Base-by-base conservation (phyloP, 106 monocot species). In the Alisma plantagoaquatica region DNA sequence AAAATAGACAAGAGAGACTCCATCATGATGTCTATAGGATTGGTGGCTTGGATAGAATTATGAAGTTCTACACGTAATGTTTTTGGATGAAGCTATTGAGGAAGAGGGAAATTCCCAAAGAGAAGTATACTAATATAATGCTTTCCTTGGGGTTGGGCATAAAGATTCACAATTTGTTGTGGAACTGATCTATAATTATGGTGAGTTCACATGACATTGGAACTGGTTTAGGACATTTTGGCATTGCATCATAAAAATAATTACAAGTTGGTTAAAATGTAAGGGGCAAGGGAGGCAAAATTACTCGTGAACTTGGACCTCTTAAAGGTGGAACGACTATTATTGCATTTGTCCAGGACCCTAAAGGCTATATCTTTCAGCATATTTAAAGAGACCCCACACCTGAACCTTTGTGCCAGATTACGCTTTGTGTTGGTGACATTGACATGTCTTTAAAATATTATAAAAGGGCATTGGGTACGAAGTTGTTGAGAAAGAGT, bases 131-230 rank as follows among this genome's bases (percentile, higher is more conserved):
- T 18, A n/a, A n/a, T n/a, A n/a, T n/a, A 86, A 86, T 67, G 86
- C 86, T 19, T 86, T 86, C 51, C 70, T 81, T 42, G 86, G 86
- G 1, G 80, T 81, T 64, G 86, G 86, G 9, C 67, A 80, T 32
- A 80, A 86, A 63, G 80, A 80, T 16, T 72, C 80, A 26, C 63
- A 86, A 45, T 86, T 86, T 56, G 86, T 65, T 41, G 70, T 98
- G 11, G 96, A 98, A 48, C 57, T 98, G 65, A 98, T 89, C 27
- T 98, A 98, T 29, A 98, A 81, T 98, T 67, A 85, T 88, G 59
- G 89, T 89, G 18, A 89, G 89, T 57, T 89, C 84, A 54, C 89
- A 98, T 69, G 96, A 98, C 24, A 98, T 98, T 64, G 96, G 96
- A 50, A 76, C 78, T 22, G 96, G 96, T 23, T 98, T 98, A 74